phyloP scores from a whole-genome alignment of 2,329 filamentous ascomycete species.

The Penicillium sp. region DNA sequence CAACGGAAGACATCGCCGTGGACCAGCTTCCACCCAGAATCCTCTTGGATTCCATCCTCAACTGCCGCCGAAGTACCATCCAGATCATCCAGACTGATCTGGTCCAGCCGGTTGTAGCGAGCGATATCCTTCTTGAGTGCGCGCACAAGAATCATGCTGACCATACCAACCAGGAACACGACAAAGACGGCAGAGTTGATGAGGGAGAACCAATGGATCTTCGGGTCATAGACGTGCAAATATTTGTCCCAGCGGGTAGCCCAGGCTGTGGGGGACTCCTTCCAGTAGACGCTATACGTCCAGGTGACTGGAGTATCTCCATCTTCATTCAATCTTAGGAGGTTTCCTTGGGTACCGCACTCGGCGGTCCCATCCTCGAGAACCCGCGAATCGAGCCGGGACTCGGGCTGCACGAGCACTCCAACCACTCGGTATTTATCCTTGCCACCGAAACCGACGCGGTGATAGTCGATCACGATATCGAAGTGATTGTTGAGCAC shows the following conservation, averaged over 20 bases:
- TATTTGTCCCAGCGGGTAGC: conserved; percentile 99
- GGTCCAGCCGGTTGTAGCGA: conserved; percentile 91
- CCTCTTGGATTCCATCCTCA: conserved; percentile 94
- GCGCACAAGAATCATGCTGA: conserved; percentile 87
- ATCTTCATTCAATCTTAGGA: conserved; percentile 69
- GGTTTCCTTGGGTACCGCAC: conserved; percentile 64
- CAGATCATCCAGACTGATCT: conserved; percentile 87
- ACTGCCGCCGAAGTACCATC: conserved; percentile 74
- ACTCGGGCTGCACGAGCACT: conserved; percentile 83
- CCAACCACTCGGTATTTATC: conserved; percentile 87
- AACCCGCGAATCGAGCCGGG: conserved; percentile 63
- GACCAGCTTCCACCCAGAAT: conserved; percentile 97
- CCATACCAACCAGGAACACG: conserved; percentile 86
- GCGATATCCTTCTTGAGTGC: conserved; percentile 94
- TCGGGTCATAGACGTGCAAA: conserved; percentile 93
- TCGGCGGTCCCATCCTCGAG: conserved; percentile 62
- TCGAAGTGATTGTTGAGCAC: conserved; percentile 94
- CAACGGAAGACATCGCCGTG: conserved; percentile 96
- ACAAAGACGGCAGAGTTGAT: conserved; percentile 97
- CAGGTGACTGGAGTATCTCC: conserved; percentile 74
- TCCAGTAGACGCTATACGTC: conserved; percentile 94
- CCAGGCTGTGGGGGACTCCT: conserved; percentile 82
- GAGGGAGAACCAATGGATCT: conserved; percentile 99
- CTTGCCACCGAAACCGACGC: conserved; percentile 62
- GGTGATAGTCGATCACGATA: conserved; percentile 90